These are phyloP conservation scores for Copromyces sp. DNA, from an alignment of 495 filamentous ascomycete species.

Conservation along the genomic window DNA sequence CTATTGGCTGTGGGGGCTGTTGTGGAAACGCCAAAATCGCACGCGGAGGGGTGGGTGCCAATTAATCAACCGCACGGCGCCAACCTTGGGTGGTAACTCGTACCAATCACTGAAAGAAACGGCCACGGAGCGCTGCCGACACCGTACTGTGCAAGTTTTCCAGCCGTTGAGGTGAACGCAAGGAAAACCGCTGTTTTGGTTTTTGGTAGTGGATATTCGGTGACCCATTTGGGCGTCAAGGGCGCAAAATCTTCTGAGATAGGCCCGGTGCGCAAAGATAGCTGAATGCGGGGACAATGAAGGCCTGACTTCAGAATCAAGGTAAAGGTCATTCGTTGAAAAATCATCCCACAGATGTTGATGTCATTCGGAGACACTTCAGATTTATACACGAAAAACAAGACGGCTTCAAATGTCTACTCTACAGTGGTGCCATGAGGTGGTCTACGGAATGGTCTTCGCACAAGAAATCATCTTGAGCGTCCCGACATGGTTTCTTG, in stretches of 20 bases:
- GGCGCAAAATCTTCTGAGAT: background rate
- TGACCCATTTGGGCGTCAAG: constrained; percentile 9
- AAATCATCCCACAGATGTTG: background rate
- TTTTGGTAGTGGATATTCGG: constrained; percentile 5
- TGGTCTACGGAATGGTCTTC: background rate
- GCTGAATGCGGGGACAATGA: background rate
- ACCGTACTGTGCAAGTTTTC: background rate
- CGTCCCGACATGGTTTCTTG: background rate
- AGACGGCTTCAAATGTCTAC: background rate
- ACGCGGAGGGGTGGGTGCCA: constrained; percentile 5
- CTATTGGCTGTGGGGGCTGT: background rate
- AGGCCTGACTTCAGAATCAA: background rate
- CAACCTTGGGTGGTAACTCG: background rate
- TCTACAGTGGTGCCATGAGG: background rate
- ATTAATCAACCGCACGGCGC: constrained; percentile 1
- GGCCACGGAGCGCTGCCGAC: background rate
- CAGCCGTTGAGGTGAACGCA: background rate
- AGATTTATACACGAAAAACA: background rate
- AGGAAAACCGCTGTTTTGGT: background rate
- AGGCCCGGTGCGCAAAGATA: background rate
- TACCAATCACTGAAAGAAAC: background rate
- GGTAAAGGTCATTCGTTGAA: background rate
- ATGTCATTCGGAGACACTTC: background rate
- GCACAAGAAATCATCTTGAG: background rate
- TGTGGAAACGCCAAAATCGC: background rate